Evolutionary conservation across 306 rosid genomes (phyloP).

Genomic region (Chamaecrista fasciculata): DNA sequence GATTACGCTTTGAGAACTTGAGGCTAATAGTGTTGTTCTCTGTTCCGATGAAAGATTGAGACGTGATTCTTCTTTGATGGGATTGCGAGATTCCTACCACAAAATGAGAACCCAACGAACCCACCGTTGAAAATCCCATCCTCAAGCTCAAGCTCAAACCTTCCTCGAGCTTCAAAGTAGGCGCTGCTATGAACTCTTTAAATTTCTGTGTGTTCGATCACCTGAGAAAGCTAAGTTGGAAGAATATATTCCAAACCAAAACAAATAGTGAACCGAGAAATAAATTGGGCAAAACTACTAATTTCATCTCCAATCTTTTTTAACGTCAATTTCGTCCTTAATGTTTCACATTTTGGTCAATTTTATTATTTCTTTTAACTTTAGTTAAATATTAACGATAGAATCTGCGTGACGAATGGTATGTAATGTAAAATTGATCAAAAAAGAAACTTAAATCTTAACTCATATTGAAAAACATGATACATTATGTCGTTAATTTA

Average conservation of each 20-base stretch:
- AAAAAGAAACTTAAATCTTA: too few relatives aligned
- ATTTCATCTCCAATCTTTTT: too few relatives aligned
- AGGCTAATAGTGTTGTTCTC: constrained; percentile 25
- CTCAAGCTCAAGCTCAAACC: constrained; percentile 39
- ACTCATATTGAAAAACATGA: too few relatives aligned
- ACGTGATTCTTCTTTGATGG: constrained; percentile 33
- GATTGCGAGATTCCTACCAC: constrained; percentile 30
- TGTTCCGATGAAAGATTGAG: constrained; percentile 30
- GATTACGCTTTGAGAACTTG: constrained; percentile 38
- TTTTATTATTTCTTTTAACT: too few relatives aligned
- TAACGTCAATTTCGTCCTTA: too few relatives aligned
- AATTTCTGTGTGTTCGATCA: neutral
- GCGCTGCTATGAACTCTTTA: neutral
- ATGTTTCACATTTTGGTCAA: too few relatives aligned
- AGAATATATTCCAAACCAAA: neutral
- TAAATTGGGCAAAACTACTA: too few relatives aligned
- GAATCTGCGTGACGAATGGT: too few relatives aligned
- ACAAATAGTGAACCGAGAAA: too few relatives aligned
- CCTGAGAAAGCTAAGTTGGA: neutral
- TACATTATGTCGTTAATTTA: too few relatives aligned
- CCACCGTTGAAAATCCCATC: constrained; percentile 57
- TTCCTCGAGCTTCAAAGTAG: constrained; percentile 7
- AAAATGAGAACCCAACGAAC: constrained; percentile 46
- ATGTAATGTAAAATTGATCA: too few relatives aligned
- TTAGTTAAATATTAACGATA: too few relatives aligned